Evolutionary conservation across 768 basidiomycete genomes (phyloP).

Genomic region (Punctularia strigosozonata): DNA sequence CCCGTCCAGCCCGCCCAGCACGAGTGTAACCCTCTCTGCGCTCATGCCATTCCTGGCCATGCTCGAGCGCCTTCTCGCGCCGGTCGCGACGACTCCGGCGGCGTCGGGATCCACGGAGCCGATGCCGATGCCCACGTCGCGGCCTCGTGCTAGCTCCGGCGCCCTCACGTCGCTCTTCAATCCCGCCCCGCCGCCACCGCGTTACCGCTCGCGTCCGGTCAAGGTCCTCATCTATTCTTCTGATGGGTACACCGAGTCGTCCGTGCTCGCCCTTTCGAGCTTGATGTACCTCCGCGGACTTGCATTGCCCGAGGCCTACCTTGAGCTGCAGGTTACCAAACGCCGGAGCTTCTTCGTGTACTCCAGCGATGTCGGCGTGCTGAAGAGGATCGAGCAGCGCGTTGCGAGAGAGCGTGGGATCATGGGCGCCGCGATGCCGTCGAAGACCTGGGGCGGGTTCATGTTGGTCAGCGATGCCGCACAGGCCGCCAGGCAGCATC

Average conservation of each 20-base stretch:
- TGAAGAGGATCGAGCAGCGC: slow-evolving; percentile 56
- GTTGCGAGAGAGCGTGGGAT: slow-evolving; percentile 20
- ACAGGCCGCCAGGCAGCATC: neutral
- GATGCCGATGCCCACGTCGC: neutral
- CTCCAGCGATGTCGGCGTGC: slow-evolving; percentile 60
- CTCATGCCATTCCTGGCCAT: slow-evolving; percentile 57
- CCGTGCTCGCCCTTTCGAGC: slow-evolving; percentile 74
- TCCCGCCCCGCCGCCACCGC: slow-evolving; percentile 10
- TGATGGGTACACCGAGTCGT: slow-evolving; percentile 91
- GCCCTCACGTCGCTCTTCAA: slow-evolving; percentile 16
- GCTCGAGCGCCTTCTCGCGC: slow-evolving; percentile 52
- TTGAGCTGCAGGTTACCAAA: slow-evolving; percentile 77
- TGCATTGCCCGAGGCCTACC: slow-evolving; percentile 79
- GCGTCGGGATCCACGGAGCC: neutral
- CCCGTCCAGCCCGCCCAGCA: slow-evolving; percentile 53
- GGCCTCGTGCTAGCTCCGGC: slow-evolving; percentile 4
- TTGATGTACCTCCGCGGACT: slow-evolving; percentile 68
- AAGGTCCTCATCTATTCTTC: slow-evolving; percentile 74
- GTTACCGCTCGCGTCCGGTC: slow-evolving; percentile 40
- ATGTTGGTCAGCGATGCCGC: neutral
- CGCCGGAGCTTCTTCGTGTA: slow-evolving; percentile 89
- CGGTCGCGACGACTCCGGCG: slow-evolving; percentile 13
- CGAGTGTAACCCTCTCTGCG: slow-evolving; percentile 38
- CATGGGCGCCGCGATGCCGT: neutral
- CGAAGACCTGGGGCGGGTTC: neutral